Evolutionary conservation across 2,329 filamentous ascomycete species (phyloP).

Genomic region (Nigrospora osmanthi): DNA sequence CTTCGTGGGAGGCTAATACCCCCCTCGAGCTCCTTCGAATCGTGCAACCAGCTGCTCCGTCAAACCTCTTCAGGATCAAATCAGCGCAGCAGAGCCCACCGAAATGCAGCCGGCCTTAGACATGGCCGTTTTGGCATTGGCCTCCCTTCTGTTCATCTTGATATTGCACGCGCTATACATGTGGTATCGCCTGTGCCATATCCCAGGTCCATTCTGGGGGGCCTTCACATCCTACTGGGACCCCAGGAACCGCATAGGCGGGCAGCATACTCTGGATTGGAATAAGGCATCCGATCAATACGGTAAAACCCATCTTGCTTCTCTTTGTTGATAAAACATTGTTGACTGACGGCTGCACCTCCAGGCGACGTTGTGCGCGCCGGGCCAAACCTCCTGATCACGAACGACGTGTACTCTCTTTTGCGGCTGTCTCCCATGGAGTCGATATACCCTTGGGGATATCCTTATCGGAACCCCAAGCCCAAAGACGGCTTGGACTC

Average conservation of each 20-base stretch:
- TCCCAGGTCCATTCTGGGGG: neutral
- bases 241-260: too few relatives aligned
- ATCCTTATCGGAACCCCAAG: too few relatives aligned
- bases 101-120: too few relatives aligned
- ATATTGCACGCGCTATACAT: neutral
- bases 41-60: too few relatives aligned
- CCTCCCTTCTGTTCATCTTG: too few relatives aligned
- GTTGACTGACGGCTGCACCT: neutral
- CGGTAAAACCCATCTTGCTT: neutral
- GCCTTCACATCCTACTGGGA: neutral
- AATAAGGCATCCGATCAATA: neutral
- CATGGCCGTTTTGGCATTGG: too few relatives aligned
- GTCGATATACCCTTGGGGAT: slow-evolving; percentile 3
- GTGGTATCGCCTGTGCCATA: neutral
- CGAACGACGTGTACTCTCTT: slow-evolving; percentile 10
- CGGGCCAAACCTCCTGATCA: slow-evolving; percentile 12
- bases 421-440: slow-evolving; percentile 9
- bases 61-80: too few relatives aligned
- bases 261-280: neutral
- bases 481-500: too few relatives aligned
- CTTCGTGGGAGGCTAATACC: too few relatives aligned
- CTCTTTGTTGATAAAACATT: too few relatives aligned
- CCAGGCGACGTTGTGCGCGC: slow-evolving; percentile 11
- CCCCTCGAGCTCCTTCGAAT: too few relatives aligned
- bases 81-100: too few relatives aligned